Percentiles rank a stretch among this genome's conserved stretches.
Conservation (phyloP, 2,329 filamentous ascomycete genomes). For the Byssochlamys sp. region DNA sequence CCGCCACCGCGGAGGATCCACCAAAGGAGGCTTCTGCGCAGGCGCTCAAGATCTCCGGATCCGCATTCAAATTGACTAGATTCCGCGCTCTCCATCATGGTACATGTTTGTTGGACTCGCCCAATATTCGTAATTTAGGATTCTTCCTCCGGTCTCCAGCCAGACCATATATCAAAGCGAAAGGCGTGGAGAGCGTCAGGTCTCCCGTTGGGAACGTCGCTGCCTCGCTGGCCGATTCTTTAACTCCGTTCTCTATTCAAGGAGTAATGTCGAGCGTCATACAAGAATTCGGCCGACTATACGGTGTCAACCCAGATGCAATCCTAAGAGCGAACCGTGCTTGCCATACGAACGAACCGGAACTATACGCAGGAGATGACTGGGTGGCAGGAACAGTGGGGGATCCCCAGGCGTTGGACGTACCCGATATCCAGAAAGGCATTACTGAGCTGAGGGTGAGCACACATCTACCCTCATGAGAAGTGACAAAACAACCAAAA, state of each 20-base stretch:
- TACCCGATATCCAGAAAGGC: constrained; percentile 51
- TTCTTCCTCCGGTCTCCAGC: constrained; percentile 68
- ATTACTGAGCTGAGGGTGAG: constrained; percentile 48
- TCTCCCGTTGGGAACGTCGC: constrained; percentile 74
- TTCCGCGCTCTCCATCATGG: constrained; percentile 80
- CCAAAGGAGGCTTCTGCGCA: constrained; percentile 19
- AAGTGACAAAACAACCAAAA: background rate
- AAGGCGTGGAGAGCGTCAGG: constrained; percentile 83
- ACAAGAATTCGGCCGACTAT: constrained; percentile 58
- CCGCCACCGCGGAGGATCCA: constrained; percentile 38
- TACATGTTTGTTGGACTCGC: constrained; percentile 72
- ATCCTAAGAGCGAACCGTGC: constrained; percentile 23
- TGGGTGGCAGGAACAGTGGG: constrained; percentile 41
- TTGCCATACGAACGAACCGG: constrained; percentile 20
- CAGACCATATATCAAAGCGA: constrained; percentile 63
- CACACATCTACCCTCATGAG: constrained; percentile 4
- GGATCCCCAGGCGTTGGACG: constrained; percentile 37
- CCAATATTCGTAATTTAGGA: constrained; percentile 61
- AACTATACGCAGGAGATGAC: constrained; percentile 23
- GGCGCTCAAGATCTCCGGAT: constrained; percentile 77
- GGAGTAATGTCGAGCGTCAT: constrained; percentile 47
- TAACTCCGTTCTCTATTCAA: constrained; percentile 39
- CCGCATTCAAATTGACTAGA: constrained; percentile 84
- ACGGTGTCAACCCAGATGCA: constrained; percentile 39
- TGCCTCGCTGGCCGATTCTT: constrained; percentile 40